phyloP scores from a whole-genome alignment of 2,329 filamentous ascomycete species.

The Talaromyces atroroseus region DNA sequence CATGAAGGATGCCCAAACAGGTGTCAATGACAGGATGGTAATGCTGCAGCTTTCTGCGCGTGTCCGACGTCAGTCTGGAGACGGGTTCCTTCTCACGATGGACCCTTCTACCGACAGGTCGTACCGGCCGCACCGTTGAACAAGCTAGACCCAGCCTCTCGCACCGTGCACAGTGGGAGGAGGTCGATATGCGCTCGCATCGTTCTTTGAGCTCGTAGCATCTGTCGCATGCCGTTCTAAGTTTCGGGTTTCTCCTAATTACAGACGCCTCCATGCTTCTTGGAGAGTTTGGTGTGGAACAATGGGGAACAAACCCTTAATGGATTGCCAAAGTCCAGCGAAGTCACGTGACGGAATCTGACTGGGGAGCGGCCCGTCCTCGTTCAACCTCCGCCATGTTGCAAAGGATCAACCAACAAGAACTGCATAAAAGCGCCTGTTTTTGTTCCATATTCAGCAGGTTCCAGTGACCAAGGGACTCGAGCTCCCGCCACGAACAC shows the following conservation, averaged over 20 bases:
- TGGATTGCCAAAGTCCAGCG: not conserved
- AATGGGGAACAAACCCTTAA: too few relatives aligned
- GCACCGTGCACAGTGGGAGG: slow-evolving; percentile 2
- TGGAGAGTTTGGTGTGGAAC: not conserved
- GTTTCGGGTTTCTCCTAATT: not conserved
- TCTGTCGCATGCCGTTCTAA: slow-evolving; percentile 7
- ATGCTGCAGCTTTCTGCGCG: not conserved
- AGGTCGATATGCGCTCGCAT: slow-evolving; percentile 4
- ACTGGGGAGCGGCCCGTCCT: not conserved
- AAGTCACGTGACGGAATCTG: not conserved
- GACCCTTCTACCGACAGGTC: slow-evolving; percentile 5
- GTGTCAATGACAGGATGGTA: not conserved
- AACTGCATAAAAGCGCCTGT: not conserved
- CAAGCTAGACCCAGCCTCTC: slow-evolving; percentile 2
- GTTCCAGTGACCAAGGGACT: not conserved
- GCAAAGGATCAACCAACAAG: not conserved
- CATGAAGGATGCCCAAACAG: not conserved
- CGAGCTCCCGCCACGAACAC: not conserved
- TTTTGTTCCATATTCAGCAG: not conserved
- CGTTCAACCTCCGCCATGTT: not conserved
- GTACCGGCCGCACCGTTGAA: slow-evolving; percentile 1
- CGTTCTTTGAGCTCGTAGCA: slow-evolving; percentile 11
- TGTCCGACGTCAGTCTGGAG: not conserved
- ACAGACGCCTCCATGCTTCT: not conserved
- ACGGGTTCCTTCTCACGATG: not conserved